A percentile compares a stretch with the other conserved stretches of the same genome.
phyloP scores from a whole-genome alignment of 2,329 filamentous ascomycete species.

The Fusarium papillatum region DNA sequence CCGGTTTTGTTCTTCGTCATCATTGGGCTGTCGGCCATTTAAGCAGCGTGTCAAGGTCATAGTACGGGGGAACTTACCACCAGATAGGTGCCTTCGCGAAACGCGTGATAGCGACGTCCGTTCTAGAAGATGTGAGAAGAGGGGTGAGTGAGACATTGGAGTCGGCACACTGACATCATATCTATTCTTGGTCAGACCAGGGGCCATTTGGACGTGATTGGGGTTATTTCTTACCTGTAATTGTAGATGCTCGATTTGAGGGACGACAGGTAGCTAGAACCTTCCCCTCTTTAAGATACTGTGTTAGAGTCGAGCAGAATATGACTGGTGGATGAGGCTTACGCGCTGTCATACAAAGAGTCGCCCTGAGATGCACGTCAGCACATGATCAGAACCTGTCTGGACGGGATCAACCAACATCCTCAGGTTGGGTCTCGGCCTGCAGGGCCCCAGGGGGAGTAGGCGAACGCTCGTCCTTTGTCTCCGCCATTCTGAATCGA shows the following conservation, averaged over 20 bases:
- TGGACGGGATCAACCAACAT: neutral
- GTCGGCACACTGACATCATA: slow-evolving; percentile 9
- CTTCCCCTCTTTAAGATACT: neutral
- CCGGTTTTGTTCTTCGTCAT: slow-evolving; percentile 18
- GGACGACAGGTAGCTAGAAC: slow-evolving; percentile 20
- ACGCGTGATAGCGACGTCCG: slow-evolving; percentile 30
- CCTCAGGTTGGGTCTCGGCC: neutral
- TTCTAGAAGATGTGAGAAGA: neutral
- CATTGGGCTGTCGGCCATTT: slow-evolving; percentile 5
- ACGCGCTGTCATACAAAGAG: slow-evolving; percentile 3
- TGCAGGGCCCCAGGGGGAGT: neutral
- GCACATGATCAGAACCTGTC: neutral
- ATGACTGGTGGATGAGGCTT: neutral
- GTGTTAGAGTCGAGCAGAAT: neutral
- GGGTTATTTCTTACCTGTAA: slow-evolving; percentile 9
- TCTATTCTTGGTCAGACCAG: neutral
- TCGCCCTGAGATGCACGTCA: neutral
- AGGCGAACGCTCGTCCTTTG: neutral
- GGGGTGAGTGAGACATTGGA: too few relatives aligned
- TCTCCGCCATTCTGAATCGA: neutral
- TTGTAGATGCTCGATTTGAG: slow-evolving; percentile 28
- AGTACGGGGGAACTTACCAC: slow-evolving; percentile 1
- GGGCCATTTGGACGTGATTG: accelerated
- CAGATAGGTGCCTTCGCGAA: slow-evolving; percentile 25
- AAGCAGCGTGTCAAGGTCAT: neutral